Evolutionary conservation across 2,329 filamentous ascomycete genomes (phyloP).

Genomic region (Hypoxylon sp.): DNA sequence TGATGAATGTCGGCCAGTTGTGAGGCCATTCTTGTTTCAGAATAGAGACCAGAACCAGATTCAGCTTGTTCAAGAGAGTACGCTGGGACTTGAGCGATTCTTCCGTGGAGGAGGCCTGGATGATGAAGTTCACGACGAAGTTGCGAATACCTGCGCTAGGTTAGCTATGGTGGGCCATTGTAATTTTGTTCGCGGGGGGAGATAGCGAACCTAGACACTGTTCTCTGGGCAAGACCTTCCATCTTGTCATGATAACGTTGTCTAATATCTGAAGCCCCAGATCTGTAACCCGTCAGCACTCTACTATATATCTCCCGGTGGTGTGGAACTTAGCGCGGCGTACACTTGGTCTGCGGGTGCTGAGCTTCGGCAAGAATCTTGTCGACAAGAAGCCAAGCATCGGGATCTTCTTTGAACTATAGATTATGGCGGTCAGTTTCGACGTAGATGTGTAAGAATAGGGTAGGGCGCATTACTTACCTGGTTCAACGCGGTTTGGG

Average conservation of each 20-base stretch:
- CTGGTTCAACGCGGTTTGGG: slow-evolving; percentile 93
- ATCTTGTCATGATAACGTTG: slow-evolving; percentile 98
- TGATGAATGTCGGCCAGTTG: slow-evolving; percentile 99
- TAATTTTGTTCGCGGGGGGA: slow-evolving; percentile 7
- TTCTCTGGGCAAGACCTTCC: slow-evolving; percentile 96
- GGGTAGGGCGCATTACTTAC: slow-evolving; percentile 65
- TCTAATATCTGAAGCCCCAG: slow-evolving; percentile 96
- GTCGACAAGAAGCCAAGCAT: slow-evolving; percentile 97
- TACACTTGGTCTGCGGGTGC: slow-evolving; percentile 97
- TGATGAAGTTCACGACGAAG: slow-evolving; percentile 99
- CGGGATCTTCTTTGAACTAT: slow-evolving; percentile 98
- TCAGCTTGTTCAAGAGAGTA: slow-evolving; percentile 96
- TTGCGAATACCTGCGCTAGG: slow-evolving; percentile 86
- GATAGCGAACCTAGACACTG: slow-evolving; percentile 84
- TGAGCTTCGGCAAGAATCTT: slow-evolving; percentile 94
- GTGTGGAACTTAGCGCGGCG: slow-evolving; percentile 55
- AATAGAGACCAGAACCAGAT: slow-evolving; percentile 96
- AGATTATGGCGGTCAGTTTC: slow-evolving; percentile 50
- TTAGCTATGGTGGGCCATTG: slow-evolving; percentile 18
- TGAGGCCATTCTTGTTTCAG: slow-evolving; percentile 99
- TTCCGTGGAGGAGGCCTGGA: slow-evolving; percentile 91
- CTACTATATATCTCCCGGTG: slow-evolving; percentile 6
- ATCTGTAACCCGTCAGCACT: slow-evolving; percentile 68
- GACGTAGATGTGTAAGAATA: slow-evolving; percentile 20
- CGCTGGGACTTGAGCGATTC: slow-evolving; percentile 87